Evolutionary conservation across 2,329 filamentous ascomycete species (phyloP), one percentile per base, ranked within the genome.

Genomic region (Ceratocystis cubensis): DNA sequence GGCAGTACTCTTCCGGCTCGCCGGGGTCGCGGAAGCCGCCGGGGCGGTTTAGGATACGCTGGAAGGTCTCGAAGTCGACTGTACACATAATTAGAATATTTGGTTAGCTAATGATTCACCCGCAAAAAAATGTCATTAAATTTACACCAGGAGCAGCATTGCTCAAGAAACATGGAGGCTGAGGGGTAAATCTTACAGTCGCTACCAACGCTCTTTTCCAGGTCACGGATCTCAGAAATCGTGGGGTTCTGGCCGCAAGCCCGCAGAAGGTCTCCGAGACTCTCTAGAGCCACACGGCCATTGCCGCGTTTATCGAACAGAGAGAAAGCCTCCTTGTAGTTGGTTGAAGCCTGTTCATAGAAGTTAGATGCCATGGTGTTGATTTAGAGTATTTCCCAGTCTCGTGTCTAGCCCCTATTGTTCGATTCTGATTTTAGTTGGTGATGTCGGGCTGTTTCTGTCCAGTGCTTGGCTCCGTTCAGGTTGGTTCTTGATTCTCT

Each of bases 271-370:
- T 99, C 94, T 72, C 94, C 94, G 67, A 99, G 85, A 70, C 87
- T 88, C 71, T 93, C 88, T 76, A 92, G 82, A 50, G 88, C 79
- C 72, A 97, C 94, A 73, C 92, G 92, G 75, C 93, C 92, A 75
- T 90, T 96, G 75, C 94, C 94, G 77, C 94, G 93, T 87, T 96
- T 97, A 84, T 99, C 94, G 82, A 97, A 99, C 76, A 99, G 89
- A 73, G 92, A 92, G 80, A 99, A 99, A 72, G 94, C 94, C 87
- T 99, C 94, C 83, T 97, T 97, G 90, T 97, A 99, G 88, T 99
- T 97, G 81, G 93, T 97, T 69, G 83, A 86, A 76, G 84, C 84
- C 84, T 87, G 83, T 69, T 82, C 80, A 72, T 75, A 79, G 69
- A 79, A 74, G 74, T 82, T 82, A 82, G 81, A 79, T 73, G 61